phyloP scores from a whole-genome alignment of 2,329 filamentous ascomycete genomes.

The Nannizzia gypsea region DNA sequence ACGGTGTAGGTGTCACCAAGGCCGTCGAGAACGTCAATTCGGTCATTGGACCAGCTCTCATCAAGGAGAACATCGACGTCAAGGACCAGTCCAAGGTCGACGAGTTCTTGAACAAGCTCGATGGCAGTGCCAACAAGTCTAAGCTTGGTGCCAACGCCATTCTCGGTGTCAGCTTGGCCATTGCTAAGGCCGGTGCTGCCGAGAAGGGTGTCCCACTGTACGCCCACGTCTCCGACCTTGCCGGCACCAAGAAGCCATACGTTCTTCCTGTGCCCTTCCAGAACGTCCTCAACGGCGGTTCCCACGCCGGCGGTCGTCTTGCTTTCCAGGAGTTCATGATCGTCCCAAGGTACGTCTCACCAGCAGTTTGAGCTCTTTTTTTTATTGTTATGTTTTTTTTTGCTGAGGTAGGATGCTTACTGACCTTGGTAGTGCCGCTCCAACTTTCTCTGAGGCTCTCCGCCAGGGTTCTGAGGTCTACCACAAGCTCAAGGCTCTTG shows the following conservation, averaged over 20 bases:
- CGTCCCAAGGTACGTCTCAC: constrained; percentile 55
- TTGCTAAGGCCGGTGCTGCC: constrained; percentile 80
- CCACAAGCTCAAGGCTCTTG: constrained; percentile 89
- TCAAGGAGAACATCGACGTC: constrained; percentile 71
- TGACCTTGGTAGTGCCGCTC: constrained; percentile 50
- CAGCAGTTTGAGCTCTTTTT: background rate
- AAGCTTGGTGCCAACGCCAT: constrained; percentile 83
- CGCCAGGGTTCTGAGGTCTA: constrained; percentile 96
- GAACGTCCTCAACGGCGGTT: constrained; percentile 89
- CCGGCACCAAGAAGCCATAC: constrained; percentile 83
- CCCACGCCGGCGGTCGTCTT: constrained; percentile 91
- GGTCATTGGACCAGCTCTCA: constrained; percentile 65
- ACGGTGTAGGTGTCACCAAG: constrained; percentile 51
- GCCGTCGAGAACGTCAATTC: constrained; percentile 79
- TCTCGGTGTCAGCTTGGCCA: constrained; percentile 69
- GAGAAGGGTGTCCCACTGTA: constrained; percentile 83
- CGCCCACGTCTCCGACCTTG: constrained; percentile 75
- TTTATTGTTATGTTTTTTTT: no score
- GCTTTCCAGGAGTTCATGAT: constrained; percentile 98
- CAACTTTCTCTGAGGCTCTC: constrained; percentile 88
- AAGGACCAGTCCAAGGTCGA: constrained; percentile 79
- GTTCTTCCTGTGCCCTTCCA: constrained; percentile 85
- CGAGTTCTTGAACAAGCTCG: constrained; percentile 72
- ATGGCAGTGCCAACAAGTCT: constrained; percentile 76
- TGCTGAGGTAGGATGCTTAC: constrained; percentile 15